Base-by-base conservation (phyloP, 225 moss, liverwort and hornwort genomes). In the Ulota crispa region DNA sequence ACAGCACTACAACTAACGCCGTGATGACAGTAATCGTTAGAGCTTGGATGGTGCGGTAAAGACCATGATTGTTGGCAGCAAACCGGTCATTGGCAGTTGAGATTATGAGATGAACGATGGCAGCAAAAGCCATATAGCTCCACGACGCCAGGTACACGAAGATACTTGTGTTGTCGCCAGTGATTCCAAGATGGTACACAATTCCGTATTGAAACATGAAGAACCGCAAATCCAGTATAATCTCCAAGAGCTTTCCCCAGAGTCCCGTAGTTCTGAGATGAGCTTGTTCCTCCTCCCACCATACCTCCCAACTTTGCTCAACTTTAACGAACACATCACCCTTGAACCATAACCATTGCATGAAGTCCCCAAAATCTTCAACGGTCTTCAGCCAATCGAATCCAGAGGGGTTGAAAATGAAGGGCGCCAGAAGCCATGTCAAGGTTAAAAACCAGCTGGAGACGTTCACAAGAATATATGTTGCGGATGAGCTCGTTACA, bases 371-470 rank as follows among this genome's bases (percentile, higher is more conserved):
- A 39, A 39, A 39, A 39, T 39, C 39, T 39, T 39, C 39, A 39
- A 39, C 39, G 2, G 39, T 39, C 39, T 39, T 39, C 39, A 39
- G 39, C 39, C 39, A 39, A 39, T 39, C 39, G 39, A 39, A 39
- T 39, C 39, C 39, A 39, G 39, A 39, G 39, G 39, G 39, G 39
- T 39, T 39, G 39, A 39, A 39, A 39, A 39, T 39, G 39, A 39
- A 39, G 9, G 39, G 39, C 39, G 9, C 39, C 39, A 95, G 60
- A 60, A 98, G 89, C 97, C 97, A 98, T 50, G 97, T 95, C 65
- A 95, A 70, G 4, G 93, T 92, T 78, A 98, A 72, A 68, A 98
- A 95, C 97, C 97, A 98, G 83, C 93, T 94, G 12, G 95, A 98
- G 76, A 95, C 74, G 16, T 93, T 97, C 27, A 95, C 94, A 4